Conservation (phyloP, 2,329 filamentous ascomycete species). For the Diaporthe helianthi region DNA sequence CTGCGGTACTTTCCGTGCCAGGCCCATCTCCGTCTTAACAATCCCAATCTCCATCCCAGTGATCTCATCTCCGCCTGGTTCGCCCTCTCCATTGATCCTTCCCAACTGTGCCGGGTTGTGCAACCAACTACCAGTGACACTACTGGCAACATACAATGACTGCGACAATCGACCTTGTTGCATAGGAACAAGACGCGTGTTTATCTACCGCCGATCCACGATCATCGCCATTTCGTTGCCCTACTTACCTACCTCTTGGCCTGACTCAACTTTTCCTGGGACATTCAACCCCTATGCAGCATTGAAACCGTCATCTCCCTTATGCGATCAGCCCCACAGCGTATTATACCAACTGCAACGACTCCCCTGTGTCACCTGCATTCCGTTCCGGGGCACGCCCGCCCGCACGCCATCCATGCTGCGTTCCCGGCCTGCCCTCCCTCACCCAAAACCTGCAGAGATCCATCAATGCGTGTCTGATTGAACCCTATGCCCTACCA, state of each 20-base stretch:
- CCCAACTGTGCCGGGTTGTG: not conserved
- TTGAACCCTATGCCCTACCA: not conserved
- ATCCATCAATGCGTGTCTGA: slow-evolving; percentile 20
- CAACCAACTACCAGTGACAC: not conserved
- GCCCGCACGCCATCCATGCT: slow-evolving; percentile 25
- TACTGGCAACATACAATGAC: not conserved
- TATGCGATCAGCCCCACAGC: slow-evolving; percentile 23
- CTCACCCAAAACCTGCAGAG: slow-evolving; percentile 8
- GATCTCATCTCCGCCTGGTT: not conserved
- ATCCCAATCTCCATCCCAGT: not conserved
- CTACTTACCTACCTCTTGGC: slow-evolving; percentile 3
- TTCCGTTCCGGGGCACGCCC: slow-evolving; percentile 19
- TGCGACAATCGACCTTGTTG: not conserved
- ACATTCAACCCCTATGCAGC: slow-evolving; percentile 15
- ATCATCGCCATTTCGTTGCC: slow-evolving; percentile 32
- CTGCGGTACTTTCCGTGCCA: slow-evolving; percentile 1
- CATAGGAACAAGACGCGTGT: not conserved
- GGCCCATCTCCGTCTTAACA: not conserved
- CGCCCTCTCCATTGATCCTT: not conserved
- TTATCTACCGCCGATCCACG: slow-evolving; percentile 10
- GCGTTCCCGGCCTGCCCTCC: slow-evolving; percentile 5
- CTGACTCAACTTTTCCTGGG: slow-evolving; percentile 23
- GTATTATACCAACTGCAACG: slow-evolving; percentile 21
- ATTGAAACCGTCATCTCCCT: slow-evolving; percentile 30
- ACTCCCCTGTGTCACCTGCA: slow-evolving; percentile 4